Percentiles rank a stretch among this genome's conserved stretches.
Evolutionary conservation across 2,329 filamentous ascomycete species (phyloP).

Genomic region (Aphanoascus verrucosus): DNA sequence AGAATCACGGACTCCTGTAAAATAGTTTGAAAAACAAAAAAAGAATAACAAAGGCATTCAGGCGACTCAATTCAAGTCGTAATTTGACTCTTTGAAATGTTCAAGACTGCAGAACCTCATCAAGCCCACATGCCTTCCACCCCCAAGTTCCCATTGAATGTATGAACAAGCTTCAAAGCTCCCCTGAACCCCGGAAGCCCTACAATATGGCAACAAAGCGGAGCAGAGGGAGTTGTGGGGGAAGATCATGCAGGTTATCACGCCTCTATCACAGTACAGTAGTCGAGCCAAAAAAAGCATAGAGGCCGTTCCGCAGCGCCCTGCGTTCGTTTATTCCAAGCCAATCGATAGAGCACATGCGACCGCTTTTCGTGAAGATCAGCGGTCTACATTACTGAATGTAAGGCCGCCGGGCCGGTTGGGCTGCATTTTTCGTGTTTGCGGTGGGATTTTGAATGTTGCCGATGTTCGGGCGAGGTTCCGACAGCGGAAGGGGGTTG

Average conservation of each 20-base stretch:
- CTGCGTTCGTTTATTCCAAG: neutral
- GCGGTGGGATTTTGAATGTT: neutral
- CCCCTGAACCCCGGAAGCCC: neutral
- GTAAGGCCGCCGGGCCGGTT: neutral
- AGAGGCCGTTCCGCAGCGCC: too few relatives aligned
- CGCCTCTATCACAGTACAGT: neutral
- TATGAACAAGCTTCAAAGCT: neutral
- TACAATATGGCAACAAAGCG: neutral
- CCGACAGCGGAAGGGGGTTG: neutral
- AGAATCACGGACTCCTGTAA: too few relatives aligned
- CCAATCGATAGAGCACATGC: slow-evolving; percentile 8
- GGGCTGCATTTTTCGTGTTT: neutral
- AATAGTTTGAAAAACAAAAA: too few relatives aligned
- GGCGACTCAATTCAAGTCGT: too few relatives aligned
- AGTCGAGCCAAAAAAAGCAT: too few relatives aligned
- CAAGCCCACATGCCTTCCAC: neutral
- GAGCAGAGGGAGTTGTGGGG: neutral
- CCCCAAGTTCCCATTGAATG: neutral
- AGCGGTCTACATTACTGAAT: neutral
- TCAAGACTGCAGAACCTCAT: neutral
- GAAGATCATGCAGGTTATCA: neutral
- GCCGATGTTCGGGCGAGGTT: neutral
- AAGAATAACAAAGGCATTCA: too few relatives aligned
- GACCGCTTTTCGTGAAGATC: neutral
- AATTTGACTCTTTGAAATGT: neutral